Base-by-base conservation (phyloP, 192 early-diverging fungal species). In the Backusella australiensis region DNA sequence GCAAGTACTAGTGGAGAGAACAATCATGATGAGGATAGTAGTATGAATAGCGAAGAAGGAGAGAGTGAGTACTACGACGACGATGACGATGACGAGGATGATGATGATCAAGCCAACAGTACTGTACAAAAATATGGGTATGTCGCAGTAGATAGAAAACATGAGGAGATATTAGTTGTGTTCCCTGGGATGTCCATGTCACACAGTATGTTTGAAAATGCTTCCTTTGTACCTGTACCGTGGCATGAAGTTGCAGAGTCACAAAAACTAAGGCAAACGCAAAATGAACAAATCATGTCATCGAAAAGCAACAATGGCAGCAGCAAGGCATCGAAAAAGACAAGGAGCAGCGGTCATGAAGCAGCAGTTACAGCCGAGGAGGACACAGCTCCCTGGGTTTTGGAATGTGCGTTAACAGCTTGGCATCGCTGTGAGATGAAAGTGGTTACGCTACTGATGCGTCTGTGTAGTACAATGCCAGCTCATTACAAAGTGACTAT, bases 361-460 rank as follows among this genome's bases (percentile, higher is more conserved):
- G 3, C 41, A 49, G 4, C 9, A 32, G 1, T 52, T 6, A 29
- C 34, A 59, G 32, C 35, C 4, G 17, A 67, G 14, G 26, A 75
- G 38, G 65, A 67, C 34, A 19, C 42, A 26, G 56, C 72, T 1
- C 78, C 78, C 2, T 79, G 53, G 42, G 78, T 79, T n/a, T 44
- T 79, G 32, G 46, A 71, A 34, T 68, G 66, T 35, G 78, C 78
- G 35, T 67, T 79, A 35, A 69, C 67, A 23, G 72, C 78, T 29
- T 79, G 78, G 78, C 72, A 67, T 11, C 34, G 68, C 29, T 79
- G 78, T 63, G 78, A 79, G 39, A 65, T 79, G 42, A 46, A 74
- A 23, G 78, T 79, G 9, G 78, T 73, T 23, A 79, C 78, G 6
- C 39, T 75, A 32, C 38, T 79, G n/a, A 79, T 79, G 78, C 72